Evolutionary conservation across 768 basidiomycete species (phyloP), one percentile per base, ranked within the genome.

Genomic region (Serendipita sp.): DNA sequence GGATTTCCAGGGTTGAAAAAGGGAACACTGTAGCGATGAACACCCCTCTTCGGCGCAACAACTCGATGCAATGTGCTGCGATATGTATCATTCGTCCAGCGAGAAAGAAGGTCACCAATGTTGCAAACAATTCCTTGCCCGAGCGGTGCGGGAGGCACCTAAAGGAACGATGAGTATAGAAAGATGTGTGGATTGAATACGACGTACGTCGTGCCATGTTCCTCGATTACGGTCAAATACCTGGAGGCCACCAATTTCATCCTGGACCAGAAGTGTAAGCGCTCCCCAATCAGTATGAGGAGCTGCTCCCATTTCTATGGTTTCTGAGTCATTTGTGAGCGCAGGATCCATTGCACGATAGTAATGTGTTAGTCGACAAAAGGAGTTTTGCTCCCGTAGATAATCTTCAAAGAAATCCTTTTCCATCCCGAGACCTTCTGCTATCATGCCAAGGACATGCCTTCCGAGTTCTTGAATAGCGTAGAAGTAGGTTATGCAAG

Each of bases 331-430:
- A 4, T 38, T n/a, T 18, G 24, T 8, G 18, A 32, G 7, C 13
- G 38, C 38, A 5, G 13, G 38, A 51, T 51, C 48, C 10, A 28
- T 35, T 10, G 56, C 56, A 10, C 56, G 24, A 60, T 60, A 60
- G 56, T 60, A 60, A 28, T 60, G 56, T 10, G 56, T 60, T 10
- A 60, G 56, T n/a, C 56, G 56, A 37, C 56, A 60, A n/a, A 60
- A 60, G 8, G 56, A 60, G 56, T 60, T 60, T 38, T 60, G 56
- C 10, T 60, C 28, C 24, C 35, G 28, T n/a, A 60, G 56, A 37
- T 60, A 60, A 8, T 35, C 56, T n/a, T 60, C 56, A 35, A 60
- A 60, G 35, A 60, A 60, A 28, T 60, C 56, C 16, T 37, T 30
- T 37, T 60, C 56, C 35, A 60, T 60, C 24, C 56, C 56, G 4